Conservation (phyloP, 495 filamentous ascomycete genomes). For the Hypomontagnella submonticulosa region DNA sequence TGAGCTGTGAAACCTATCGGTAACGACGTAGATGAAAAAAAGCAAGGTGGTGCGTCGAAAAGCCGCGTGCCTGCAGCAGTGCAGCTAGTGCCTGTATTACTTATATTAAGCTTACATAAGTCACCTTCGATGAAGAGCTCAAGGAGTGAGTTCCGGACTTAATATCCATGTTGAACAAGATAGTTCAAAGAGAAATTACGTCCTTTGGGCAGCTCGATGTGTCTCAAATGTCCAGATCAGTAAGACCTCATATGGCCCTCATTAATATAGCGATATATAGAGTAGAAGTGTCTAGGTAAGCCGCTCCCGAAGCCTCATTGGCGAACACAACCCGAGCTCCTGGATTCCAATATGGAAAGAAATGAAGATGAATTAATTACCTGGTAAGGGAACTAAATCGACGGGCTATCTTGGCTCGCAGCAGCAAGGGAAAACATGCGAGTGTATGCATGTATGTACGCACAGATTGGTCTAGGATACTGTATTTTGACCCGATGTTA, state of each 20-base stretch:
- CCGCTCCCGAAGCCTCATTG: slow-evolving; percentile 10
- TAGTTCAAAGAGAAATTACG: no score
- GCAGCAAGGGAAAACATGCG: slow-evolving; percentile 16
- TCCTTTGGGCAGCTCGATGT: no score
- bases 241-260: no score
- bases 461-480: slow-evolving; percentile 4
- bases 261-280: no score
- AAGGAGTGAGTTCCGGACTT: no score
- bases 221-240: no score
- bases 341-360: slow-evolving; percentile 29
- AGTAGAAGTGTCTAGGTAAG: slow-evolving; percentile 7
- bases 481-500: slow-evolving; percentile 25
- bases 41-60: slow-evolving; percentile 3
- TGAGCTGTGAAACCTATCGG: slow-evolving; percentile 7
- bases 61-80: slow-evolving; percentile 16
- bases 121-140: no score
- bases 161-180: no score
- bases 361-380: slow-evolving; percentile 20
- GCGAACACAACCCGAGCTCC: slow-evolving; percentile 27
- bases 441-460: slow-evolving; percentile 2
- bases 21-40: slow-evolving; percentile 11
- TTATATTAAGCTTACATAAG: slow-evolving; percentile 32
- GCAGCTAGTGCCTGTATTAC: slow-evolving; percentile 23
- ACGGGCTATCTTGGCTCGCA: slow-evolving; percentile 25
- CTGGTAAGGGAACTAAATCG: slow-evolving; percentile 23